Evolutionary conservation across 352 stramenopile species (phyloP).

Genomic region (Phytopythium delawarense): DNA sequence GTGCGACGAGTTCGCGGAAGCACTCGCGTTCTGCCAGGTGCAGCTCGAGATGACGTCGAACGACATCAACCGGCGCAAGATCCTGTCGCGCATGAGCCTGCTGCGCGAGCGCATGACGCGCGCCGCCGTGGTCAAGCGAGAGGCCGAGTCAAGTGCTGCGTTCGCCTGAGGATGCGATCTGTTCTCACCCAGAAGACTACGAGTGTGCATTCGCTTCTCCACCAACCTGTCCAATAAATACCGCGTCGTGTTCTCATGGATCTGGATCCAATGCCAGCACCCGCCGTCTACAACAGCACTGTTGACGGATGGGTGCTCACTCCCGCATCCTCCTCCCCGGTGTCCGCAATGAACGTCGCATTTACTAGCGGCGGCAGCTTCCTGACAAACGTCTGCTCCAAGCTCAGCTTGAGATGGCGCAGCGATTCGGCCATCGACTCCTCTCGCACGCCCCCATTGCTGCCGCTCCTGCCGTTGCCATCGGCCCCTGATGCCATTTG

Average conservation of each 20-base stretch:
- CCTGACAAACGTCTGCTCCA: slow-evolving; percentile 32
- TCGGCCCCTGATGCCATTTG: slow-evolving; percentile 8
- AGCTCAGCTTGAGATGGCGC: slow-evolving; percentile 27
- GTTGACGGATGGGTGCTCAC: not conserved
- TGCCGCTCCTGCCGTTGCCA: not conserved
- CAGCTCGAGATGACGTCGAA: slow-evolving; percentile 67
- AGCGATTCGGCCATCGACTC: not conserved
- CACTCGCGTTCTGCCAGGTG: slow-evolving; percentile 59
- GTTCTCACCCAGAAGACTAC: not conserved
- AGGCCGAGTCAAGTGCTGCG: not conserved
- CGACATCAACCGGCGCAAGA: slow-evolving; percentile 73
- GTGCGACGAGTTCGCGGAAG: slow-evolving; percentile 46
- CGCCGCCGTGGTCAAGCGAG: not conserved
- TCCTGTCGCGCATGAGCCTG: slow-evolving; percentile 73
- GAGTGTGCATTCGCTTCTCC: not conserved
- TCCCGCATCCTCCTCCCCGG: not conserved
- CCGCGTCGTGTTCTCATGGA: not conserved
- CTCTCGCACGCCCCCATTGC: not conserved
- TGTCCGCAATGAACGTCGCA: slow-evolving; percentile 4
- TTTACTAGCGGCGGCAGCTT: slow-evolving; percentile 18
- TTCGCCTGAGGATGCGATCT: not conserved
- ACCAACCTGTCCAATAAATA: slow-evolving; percentile 4
- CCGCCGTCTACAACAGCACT: not conserved
- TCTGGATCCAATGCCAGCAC: not conserved
- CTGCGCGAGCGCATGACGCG: slow-evolving; percentile 39